Base-by-base conservation (phyloP, 768 basidiomycete species). In the Naganishia randhawae region DNA sequence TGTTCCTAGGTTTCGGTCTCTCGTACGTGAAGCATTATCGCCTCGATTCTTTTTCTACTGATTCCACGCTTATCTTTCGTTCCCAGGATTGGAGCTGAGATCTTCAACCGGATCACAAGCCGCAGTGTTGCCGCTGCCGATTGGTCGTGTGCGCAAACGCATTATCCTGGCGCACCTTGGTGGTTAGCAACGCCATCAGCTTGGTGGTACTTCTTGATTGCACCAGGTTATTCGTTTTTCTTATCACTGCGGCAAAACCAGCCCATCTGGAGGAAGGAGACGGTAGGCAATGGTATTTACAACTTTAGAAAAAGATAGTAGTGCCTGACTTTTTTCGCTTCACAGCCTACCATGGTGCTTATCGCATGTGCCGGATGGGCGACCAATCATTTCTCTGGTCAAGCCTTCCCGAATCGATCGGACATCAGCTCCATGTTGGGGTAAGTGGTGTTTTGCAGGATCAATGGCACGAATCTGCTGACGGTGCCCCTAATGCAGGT, bases 351-450 rank as follows among this genome's bases (percentile, higher is more conserved):
- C 63, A 82, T 82, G 69, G 82, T 91, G 17, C 75, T 79, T 7
- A 86, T 90, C 65, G 81, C 89, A 2, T 87, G 83, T 66, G 80
- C 85, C 22, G 90, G 91, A 0, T 92, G 90, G 89, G 84, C 84
- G 42, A 57, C 67, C 33, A 69, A 64, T 35, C 63, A 69, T 25
- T 69, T 66, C 53, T 45, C 53, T 3, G 63, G 64, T 31, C 35
- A 83, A 75, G 77, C 78, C 4, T 90, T 91, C 76, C 81, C 82
- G 37, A 84, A 85, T 69, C 87, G 90, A 77, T 84, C 83, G 66
- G 90, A 93, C 76, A 87, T 92, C 75, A 87, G 85, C 32, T 87
- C 89, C 7, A 89, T 89, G 1, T 84, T 90, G 66, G 91, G 88
- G 83, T 85, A 68, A 22, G 82, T 78, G 3, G 19, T 69, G n/a